Evolutionary conservation across 495 filamentous ascomycete genomes (phyloP).

Genomic region (Baudoinia panamericana): DNA sequence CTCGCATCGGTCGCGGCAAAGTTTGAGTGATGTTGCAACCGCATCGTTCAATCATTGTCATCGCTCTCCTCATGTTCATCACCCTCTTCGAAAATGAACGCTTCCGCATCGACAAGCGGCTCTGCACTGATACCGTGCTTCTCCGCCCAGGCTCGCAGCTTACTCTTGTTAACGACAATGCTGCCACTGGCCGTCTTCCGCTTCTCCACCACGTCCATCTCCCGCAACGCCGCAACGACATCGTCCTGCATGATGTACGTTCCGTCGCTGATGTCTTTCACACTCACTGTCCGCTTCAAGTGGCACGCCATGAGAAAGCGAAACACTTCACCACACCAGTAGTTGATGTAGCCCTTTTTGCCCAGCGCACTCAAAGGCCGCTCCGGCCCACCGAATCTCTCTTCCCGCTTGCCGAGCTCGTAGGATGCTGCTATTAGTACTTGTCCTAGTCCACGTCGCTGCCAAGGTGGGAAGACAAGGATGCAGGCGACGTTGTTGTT

Average conservation of each 20-base stretch:
- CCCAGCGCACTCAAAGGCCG: conserved; percentile 81
- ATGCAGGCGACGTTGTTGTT: conserved; percentile 98
- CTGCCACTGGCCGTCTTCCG: conserved; percentile 31
- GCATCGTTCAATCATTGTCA: conserved; percentile 5
- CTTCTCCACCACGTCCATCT: conserved; percentile 57
- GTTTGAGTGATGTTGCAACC: too few relatives aligned
- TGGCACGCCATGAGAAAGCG: conserved; percentile 41
- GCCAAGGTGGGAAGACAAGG: conserved; percentile 89
- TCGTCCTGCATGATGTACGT: conserved; percentile 78
- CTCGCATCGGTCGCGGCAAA: too few relatives aligned
- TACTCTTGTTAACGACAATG: conserved; percentile 41
- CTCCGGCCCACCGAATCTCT: conserved; percentile 80
- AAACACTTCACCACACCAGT: conserved; percentile 71
- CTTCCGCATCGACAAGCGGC: conserved; percentile 41
- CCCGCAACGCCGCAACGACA: conserved; percentile 60
- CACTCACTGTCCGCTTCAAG: conserved; percentile 36
- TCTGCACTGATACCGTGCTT: conserved; percentile 35
- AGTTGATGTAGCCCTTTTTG: conserved; percentile 62
- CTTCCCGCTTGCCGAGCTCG: conserved; percentile 75
- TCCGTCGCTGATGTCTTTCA: conserved; percentile 43
- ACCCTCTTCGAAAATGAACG: conserved; percentile 33
- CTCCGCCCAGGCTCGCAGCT: conserved; percentile 41
- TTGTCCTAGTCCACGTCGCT: conserved; percentile 74
- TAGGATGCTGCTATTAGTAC: conserved; percentile 89
- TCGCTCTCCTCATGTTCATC: conserved; percentile 18